A percentile compares a stretch with the other conserved stretches of the same genome.
Conservation (phyloP, 192 early-diverging fungal species). For the Spizellomyces punctatus region DNA sequence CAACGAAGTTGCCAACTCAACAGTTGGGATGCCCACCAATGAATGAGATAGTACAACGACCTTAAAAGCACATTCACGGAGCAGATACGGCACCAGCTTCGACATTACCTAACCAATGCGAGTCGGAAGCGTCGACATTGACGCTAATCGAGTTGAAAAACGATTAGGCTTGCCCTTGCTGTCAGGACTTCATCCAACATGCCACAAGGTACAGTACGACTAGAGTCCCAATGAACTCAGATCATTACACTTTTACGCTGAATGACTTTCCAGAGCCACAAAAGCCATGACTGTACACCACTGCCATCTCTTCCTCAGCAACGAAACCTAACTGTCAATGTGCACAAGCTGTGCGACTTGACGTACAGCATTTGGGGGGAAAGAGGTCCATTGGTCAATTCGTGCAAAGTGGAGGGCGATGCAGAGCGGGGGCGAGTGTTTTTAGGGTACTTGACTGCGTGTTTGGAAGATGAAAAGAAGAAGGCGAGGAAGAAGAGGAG, state of each 20-base stretch:
- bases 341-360: neutral
- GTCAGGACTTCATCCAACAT: neutral
- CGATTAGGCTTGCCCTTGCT: neutral
- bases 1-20: too few relatives aligned
- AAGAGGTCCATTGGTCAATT: neutral
- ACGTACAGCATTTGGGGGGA: neutral
- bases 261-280: neutral
- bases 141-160: neutral
- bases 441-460: too few relatives aligned
- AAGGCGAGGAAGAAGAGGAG: too few relatives aligned
- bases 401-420: neutral
- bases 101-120: neutral
- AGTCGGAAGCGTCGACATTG: conserved; percentile 7
- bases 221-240: neutral
- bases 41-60: too few relatives aligned
- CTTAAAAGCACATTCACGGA: too few relatives aligned
- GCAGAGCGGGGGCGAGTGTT: too few relatives aligned
- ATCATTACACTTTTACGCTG: neutral
- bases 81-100: too few relatives aligned
- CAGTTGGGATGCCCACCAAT: too few relatives aligned
- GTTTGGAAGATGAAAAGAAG: too few relatives aligned
- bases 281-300: neutral
- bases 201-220: neutral
- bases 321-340: neutral
- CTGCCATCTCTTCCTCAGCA: neutral